Evolutionary conservation across 2,329 filamentous ascomycete genomes (phyloP).

Genomic region (Nannizziopsis barbatae): DNA sequence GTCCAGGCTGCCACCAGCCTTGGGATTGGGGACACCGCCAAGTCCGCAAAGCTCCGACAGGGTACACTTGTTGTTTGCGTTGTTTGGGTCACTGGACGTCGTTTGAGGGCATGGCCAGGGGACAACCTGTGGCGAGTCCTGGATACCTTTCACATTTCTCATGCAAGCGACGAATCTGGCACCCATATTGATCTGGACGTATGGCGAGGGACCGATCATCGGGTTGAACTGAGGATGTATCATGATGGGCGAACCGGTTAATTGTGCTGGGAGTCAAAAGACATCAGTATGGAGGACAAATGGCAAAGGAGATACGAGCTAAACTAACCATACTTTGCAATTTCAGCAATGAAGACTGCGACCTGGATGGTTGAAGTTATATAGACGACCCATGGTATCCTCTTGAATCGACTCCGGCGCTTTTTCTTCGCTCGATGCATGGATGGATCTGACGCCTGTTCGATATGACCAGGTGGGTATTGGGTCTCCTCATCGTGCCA

Average conservation of each 20-base stretch:
- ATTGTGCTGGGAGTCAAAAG: conserved; percentile 44
- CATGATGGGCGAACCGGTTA: conserved; percentile 59
- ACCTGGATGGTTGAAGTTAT: conserved; percentile 65
- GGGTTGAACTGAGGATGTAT: conserved; percentile 82
- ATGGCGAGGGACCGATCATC: conserved; percentile 89
- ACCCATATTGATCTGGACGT: conserved; percentile 93
- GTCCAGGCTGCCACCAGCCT: conserved; percentile 39
- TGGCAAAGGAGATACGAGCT: conserved; percentile 2
- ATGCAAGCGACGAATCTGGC: conserved; percentile 88
- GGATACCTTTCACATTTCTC: conserved; percentile 52
- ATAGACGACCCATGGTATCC: conserved; percentile 71
- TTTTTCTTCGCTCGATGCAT: conserved; percentile 21
- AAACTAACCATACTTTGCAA: conserved; percentile 66
- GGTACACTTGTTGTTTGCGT: conserved; percentile 49
- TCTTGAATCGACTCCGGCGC: conserved; percentile 47
- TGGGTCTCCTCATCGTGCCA: conserved; percentile 37
- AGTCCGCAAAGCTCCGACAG: conserved; percentile 79
- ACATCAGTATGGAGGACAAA: background rate
- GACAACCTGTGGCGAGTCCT: conserved; percentile 27
- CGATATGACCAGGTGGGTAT: conserved; percentile 46
- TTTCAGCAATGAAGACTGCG: conserved; percentile 76
- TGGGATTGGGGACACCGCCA: conserved; percentile 58
- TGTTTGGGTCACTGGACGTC: conserved; percentile 46
- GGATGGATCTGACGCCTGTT: conserved; percentile 28
- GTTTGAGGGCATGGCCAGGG: conserved; percentile 72